Conservation (phyloP, 2,329 filamentous ascomycete species). For the Stagonosporopsis tanaceti region DNA sequence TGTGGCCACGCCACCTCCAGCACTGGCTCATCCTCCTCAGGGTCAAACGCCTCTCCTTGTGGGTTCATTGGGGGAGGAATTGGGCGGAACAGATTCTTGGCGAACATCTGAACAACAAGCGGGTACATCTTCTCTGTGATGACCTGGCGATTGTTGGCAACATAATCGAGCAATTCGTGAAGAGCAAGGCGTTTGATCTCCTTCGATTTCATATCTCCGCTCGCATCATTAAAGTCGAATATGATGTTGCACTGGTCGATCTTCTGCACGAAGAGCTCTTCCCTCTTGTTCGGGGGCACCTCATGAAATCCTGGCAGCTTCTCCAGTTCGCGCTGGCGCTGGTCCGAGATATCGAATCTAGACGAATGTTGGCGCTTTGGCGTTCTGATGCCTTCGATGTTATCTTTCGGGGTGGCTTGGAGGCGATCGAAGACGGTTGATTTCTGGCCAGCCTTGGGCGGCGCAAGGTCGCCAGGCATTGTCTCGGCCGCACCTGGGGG, state of each 20-base stretch:
- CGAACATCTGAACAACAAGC: slow-evolving; percentile 98
- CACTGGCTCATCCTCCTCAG: slow-evolving; percentile 97
- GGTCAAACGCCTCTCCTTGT: slow-evolving; percentile 97
- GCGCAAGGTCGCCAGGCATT: slow-evolving; percentile 96
- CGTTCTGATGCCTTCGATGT: slow-evolving; percentile 92
- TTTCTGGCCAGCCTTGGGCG: slow-evolving; percentile 90
- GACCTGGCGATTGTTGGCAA: slow-evolving; percentile 97
- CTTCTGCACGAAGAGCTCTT: slow-evolving; percentile 99
- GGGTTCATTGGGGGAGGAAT: slow-evolving; percentile 98
- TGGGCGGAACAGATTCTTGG: slow-evolving; percentile 96
- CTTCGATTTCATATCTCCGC: slow-evolving; percentile 99
- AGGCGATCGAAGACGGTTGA: slow-evolving; percentile 87
- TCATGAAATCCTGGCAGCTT: slow-evolving; percentile 98
- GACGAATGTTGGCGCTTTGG: slow-evolving; percentile 98
- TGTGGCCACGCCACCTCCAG: slow-evolving; percentile 98
- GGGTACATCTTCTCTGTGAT: slow-evolving; percentile 99
- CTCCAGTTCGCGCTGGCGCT: slow-evolving; percentile 86
- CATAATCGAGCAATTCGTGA: slow-evolving; percentile 96
- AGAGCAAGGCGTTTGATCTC: slow-evolving; percentile 97
- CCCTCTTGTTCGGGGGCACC: slow-evolving; percentile 90
- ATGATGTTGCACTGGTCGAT: slow-evolving; percentile 99
- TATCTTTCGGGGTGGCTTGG: slow-evolving; percentile 93
- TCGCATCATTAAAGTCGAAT: slow-evolving; percentile 99
- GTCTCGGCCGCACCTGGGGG: slow-evolving; percentile 94
- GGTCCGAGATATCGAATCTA: slow-evolving; percentile 95